Evolutionary conservation across 345 rosid genomes (phyloP), one percentile per base, ranked within the genome.

Genomic region (Trapa incisa): DNA sequence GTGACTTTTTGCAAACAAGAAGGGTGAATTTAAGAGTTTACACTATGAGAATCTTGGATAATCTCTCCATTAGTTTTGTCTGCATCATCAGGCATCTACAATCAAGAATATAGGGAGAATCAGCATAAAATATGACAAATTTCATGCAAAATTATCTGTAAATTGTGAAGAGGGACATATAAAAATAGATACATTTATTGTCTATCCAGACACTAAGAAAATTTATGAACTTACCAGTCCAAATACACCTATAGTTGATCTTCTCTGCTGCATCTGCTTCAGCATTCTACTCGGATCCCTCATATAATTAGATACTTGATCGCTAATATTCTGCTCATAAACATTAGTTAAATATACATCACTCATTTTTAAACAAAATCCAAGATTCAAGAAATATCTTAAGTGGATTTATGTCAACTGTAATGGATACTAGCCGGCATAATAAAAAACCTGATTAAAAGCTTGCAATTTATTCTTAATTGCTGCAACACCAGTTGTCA

Each of bases 211-310:
- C 56, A 71, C 35, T 53, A n/a, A 36, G 4, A 50, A 33, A 14
- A n/a, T 22, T n/a, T 50, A 68, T 65, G 7, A 69, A 81, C 97
- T 86, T 81, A 94, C 97, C 57, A 71, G 67, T 67, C 88, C 97
- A 77, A 94, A 88, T n/a, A 86, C 71, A 68, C 85, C 75, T 72
- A 83, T 79, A 2, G 88, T 73, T 38, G 88, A 85, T 75, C 83
- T 81, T 79, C 88, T 74, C 75, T 82, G 90, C 73, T 87, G 96
- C 99, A 94, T 94, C 80, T 94, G 97, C 84, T 86, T 91, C 43
- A 89, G 72, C 96, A 94, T 91, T 81, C 92, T 85, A 80, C 88
- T 87, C 53, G 99, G 96, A 80, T 91, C 97, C 80, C 96, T 88
- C 96, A 91, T 87, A 80, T 83, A 82, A 32, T 81, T 72, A 67